These are phyloP conservation scores for Lactarius quietus DNA, from an alignment of 768 basidiomycete genomes.

Conservation along the genomic window DNA sequence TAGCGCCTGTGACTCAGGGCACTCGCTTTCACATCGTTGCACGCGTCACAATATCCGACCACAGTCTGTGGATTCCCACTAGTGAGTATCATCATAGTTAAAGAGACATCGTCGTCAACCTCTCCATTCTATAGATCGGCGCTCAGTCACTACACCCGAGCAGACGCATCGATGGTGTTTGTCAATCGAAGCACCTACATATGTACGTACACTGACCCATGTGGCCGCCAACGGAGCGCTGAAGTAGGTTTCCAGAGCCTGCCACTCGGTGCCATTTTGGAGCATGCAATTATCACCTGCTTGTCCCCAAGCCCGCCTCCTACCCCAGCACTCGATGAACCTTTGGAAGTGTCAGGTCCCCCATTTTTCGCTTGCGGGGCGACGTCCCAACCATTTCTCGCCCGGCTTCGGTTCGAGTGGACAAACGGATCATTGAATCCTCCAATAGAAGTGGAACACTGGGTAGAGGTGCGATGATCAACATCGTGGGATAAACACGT, in stretches of 20 bases:
- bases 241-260: slow-evolving; percentile 32
- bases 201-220: slow-evolving; percentile 35
- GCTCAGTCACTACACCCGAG: slow-evolving; percentile 27
- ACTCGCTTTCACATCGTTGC: slow-evolving; percentile 47
- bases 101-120: background rate
- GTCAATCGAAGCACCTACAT: slow-evolving; percentile 43
- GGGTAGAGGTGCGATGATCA: slow-evolving; percentile 44
- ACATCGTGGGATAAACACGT: background rate
- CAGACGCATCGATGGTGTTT: slow-evolving; percentile 50
- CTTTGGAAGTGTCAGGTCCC: slow-evolving; percentile 35
- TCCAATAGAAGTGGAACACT: slow-evolving; percentile 45
- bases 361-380: slow-evolving; percentile 34
- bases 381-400: slow-evolving; percentile 27
- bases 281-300: slow-evolving; percentile 35
- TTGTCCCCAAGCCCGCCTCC: slow-evolving; percentile 36
- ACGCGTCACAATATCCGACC: slow-evolving; percentile 42
- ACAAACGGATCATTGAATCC: slow-evolving; percentile 42
- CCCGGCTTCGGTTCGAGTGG: slow-evolving; percentile 40
- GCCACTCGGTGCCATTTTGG: slow-evolving; percentile 35
- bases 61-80: slow-evolving; percentile 43
- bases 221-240: background rate
- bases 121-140: slow-evolving; percentile 33
- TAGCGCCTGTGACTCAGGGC: slow-evolving; percentile 22
- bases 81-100: slow-evolving; percentile 31
- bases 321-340: slow-evolving; percentile 34